Conservation (phyloP, 345 rosid species). For the Gossypium sturtianum region DNA sequence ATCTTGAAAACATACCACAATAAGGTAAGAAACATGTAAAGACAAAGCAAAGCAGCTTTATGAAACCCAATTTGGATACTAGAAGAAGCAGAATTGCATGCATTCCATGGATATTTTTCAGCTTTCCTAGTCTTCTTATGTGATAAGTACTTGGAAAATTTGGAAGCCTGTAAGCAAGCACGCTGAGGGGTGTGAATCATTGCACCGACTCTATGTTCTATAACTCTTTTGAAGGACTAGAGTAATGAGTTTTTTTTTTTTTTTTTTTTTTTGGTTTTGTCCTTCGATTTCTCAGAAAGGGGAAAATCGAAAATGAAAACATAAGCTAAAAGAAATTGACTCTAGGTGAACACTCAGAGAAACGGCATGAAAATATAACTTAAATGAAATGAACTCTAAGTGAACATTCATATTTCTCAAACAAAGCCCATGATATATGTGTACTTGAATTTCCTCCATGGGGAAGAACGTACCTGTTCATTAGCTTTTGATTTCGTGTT, state of each 20-base stretch:
- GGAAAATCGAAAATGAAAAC: background rate
- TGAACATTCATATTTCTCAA: background rate
- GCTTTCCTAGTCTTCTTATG: background rate
- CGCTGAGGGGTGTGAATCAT: background rate
- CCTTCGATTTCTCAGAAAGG: background rate
- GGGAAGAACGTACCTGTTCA: constrained; percentile 39
- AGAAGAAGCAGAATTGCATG: background rate
- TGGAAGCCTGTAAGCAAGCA: background rate
- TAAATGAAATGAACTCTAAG: too few species aligned
- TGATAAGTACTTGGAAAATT: background rate
- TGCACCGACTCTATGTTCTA: background rate
- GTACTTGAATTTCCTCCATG: background rate
- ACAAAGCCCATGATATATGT: background rate
- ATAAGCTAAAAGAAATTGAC: background rate
- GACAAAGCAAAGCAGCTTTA: background rate
- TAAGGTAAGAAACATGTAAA: background rate
- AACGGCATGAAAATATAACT: background rate
- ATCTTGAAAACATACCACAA: background rate
- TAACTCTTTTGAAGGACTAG: background rate
- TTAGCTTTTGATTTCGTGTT: constrained; percentile 31
- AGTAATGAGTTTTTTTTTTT: background rate
- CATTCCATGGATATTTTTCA: background rate
- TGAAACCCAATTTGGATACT: background rate
- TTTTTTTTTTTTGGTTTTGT: background rate
- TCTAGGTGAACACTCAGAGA: background rate